Evolutionary conservation across 805 yeast species (phyloP).

Genomic region (Kazachstania psychrophila): DNA sequence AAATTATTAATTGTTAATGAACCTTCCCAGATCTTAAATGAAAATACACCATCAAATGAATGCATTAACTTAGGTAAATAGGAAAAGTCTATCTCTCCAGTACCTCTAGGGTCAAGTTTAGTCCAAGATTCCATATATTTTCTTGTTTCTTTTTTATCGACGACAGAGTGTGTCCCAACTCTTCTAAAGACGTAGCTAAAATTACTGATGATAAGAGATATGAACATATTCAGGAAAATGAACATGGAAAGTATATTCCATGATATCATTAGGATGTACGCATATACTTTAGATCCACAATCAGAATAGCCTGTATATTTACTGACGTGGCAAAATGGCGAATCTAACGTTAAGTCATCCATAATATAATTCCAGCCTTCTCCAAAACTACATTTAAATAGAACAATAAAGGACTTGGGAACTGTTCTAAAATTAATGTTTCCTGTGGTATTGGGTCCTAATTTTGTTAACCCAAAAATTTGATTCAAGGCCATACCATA

Average conservation of each 20-base stretch:
- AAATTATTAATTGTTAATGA: conserved; percentile 43
- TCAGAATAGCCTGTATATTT: conserved; percentile 42
- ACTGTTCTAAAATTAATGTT: conserved; percentile 75
- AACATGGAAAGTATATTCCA: conserved; percentile 94
- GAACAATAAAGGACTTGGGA: conserved; percentile 65
- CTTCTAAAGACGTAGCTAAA: conserved; percentile 79
- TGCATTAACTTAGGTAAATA: conserved; percentile 53
- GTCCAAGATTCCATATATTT: conserved; percentile 69
- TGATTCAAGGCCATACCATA: conserved; percentile 91
- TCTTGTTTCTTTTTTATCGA: conserved; percentile 62
- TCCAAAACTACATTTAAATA: conserved; percentile 84
- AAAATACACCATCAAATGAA: conserved; percentile 58
- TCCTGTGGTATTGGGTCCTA: conserved; percentile 65
- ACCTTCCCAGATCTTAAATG: conserved; percentile 61
- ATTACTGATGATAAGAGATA: conserved; percentile 79
- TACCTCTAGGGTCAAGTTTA: conserved; percentile 64
- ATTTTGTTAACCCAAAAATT: conserved; percentile 75
- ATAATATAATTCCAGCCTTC: conserved; percentile 93
- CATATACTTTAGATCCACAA: conserved; percentile 61
- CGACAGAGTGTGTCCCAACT: conserved; percentile 36
- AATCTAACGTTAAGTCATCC: conserved; percentile 57
- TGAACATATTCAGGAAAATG: conserved; percentile 80
- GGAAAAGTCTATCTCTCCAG: conserved; percentile 54
- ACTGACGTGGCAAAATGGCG: conserved; percentile 51
- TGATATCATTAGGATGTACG: conserved; percentile 50